Evolutionary conservation across 164 flowering plant species (phyloP), one percentile per base, ranked within the genome.

Genomic region (Macadamia integrifolia): DNA sequence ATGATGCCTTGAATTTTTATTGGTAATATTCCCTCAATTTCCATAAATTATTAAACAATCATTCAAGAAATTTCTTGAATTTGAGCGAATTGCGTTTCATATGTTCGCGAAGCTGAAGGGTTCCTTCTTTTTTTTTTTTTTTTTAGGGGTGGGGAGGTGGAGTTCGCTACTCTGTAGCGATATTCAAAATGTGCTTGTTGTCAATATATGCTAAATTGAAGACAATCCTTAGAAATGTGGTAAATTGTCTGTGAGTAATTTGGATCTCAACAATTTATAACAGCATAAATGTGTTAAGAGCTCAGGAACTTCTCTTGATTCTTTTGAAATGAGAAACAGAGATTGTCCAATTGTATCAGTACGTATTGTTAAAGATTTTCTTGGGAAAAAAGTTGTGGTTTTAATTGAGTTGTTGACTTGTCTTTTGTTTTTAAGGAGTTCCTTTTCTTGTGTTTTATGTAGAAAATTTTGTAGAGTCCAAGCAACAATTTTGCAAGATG

Each of bases 401-500:
- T 23, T 50, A 29, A 3, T 46, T 64, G 65, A 7, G 42, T 32
- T 29, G 17, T 30, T 40, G 40, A 52, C 32, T 15, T 50, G 12
- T 11, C 42, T 2, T 23, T 60, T 52, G 55, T 62, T 13, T 6
- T 32, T 17, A 14, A 17, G 70, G 55, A 15, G 28, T 29, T 23
- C 46, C 56, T 43, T 32, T 4, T 18, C 23, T 63, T 67, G 50
- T 66, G 15, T 42, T 61, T 35, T 58, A 0, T 68, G 55, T 64
- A 86, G 90, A 66, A 86, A 78, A 66, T 70, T 69, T n/a, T 49
- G 8, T 68, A 71, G 58, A 60, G 77, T 87, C 23, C 72, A 65
- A 77, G 97, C 94, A 40, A 81, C 88, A 12, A 50, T 79, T 68
- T 67, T 88, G 79, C 82, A 83, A 79, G 95, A 88, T 32, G 76